These are phyloP conservation scores for Hypoxylon crocopeplum DNA, from an alignment of 495 filamentous ascomycete species.

Conservation along the genomic window DNA sequence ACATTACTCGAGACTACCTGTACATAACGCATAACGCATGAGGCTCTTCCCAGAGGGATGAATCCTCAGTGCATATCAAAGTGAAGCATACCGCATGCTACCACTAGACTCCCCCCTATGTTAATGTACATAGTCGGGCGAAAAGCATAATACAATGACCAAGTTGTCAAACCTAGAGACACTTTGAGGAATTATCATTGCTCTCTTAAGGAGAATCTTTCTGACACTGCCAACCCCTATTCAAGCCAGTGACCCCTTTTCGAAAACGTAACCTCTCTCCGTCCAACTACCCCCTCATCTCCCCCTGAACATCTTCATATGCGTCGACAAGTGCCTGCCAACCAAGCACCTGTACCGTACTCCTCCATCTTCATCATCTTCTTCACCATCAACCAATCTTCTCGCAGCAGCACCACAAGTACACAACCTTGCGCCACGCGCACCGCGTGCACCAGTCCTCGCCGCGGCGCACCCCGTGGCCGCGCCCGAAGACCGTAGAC, in stretches of 20 bases:
- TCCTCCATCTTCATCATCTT: too few species aligned
- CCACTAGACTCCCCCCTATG: slow-evolving; percentile 6
- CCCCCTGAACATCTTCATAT: too few species aligned
- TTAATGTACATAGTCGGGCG: slow-evolving; percentile 3
- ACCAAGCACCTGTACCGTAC: too few species aligned
- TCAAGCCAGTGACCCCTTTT: too few species aligned
- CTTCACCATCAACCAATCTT: too few species aligned
- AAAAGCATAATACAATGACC: slow-evolving; percentile 12
- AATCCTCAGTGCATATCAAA: too few species aligned
- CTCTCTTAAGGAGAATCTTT: too few species aligned
- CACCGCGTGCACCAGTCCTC: slow-evolving; percentile 39
- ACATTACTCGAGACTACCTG: slow-evolving; percentile 3
- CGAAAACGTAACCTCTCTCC: too few species aligned
- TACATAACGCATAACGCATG: slow-evolving; percentile 6
- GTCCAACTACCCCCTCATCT: too few species aligned
- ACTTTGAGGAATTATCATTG: slow-evolving; percentile 6
- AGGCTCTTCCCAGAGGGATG: too few species aligned
- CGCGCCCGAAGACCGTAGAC: slow-evolving; percentile 22
- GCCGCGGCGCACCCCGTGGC: slow-evolving; percentile 26
- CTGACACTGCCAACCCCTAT: too few species aligned
- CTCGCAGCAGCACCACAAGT: slow-evolving; percentile 29
- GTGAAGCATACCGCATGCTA: neutral
- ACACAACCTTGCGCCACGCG: slow-evolving; percentile 32
- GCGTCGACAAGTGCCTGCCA: neutral
- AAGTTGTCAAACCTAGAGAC: too few species aligned